Evolutionary conservation across 331 rosid species (phyloP).

Genomic region (Acacia pycnantha): DNA sequence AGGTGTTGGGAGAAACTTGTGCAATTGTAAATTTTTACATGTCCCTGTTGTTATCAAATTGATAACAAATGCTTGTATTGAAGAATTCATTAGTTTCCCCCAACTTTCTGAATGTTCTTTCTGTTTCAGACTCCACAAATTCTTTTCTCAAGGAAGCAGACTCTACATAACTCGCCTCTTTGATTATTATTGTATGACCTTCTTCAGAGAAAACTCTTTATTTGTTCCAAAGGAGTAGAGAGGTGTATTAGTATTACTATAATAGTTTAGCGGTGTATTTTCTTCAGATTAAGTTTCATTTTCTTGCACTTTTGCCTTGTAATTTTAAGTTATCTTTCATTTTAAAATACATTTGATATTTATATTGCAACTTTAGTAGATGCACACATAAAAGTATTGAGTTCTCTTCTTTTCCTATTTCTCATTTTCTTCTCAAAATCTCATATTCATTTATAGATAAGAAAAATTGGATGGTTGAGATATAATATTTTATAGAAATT

Average conservation of each 20-base stretch:
- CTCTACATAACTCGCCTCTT: neutral
- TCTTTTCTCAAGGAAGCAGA: neutral
- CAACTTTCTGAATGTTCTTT: neutral
- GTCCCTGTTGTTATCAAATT: constrained; percentile 17
- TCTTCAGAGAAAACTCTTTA: neutral
- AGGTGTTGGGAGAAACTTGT: constrained; percentile 29
- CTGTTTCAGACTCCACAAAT: neutral
- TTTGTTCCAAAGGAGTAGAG: neutral
- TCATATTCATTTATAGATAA: too few relatives aligned
- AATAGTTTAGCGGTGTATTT: neutral
- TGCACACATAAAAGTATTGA: neutral
- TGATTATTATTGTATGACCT: neutral
- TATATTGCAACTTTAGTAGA: neutral
- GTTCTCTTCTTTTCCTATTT: too few relatives aligned
- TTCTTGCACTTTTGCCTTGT: neutral
- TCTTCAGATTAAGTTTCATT: neutral
- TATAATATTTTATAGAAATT: too few relatives aligned
- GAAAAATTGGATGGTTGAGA: too few relatives aligned
- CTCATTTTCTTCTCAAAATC: too few relatives aligned
- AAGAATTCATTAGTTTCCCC: neutral
- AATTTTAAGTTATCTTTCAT: neutral
- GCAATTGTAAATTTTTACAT: constrained; percentile 31
- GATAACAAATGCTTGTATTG: neutral
- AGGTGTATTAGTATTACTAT: neutral
- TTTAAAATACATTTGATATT: neutral